A percentile compares a stretch with the other conserved stretches of the same genome.
These are phyloP conservation scores for Hortiboletus campestris DNA, from an alignment of 768 basidiomycete species.

Conservation along the genomic window DNA sequence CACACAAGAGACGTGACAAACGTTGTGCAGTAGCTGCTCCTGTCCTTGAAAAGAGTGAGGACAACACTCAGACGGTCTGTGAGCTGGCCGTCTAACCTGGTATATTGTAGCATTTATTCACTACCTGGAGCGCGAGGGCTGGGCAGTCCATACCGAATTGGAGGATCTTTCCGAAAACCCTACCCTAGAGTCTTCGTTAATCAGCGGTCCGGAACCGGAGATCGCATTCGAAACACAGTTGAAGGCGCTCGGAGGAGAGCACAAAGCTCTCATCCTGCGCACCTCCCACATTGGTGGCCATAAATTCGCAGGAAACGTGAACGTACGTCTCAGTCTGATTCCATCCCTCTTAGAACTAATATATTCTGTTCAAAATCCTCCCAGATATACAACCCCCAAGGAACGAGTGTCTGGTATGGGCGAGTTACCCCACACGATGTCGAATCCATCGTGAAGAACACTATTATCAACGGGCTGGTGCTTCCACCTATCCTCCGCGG, in stretches of 20 bases:
- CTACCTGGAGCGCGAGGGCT: slow-evolving; percentile 63
- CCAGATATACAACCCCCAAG: slow-evolving; percentile 85
- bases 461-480: slow-evolving; percentile 80
- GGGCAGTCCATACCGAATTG: slow-evolving; percentile 73
- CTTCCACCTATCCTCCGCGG: slow-evolving; percentile 84
- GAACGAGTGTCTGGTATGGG: slow-evolving; percentile 90
- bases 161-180: slow-evolving; percentile 48
- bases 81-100: slow-evolving; percentile 3
- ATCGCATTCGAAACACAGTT: slow-evolving; percentile 47
- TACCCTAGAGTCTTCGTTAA: slow-evolving; percentile 24
- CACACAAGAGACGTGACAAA: slow-evolving; percentile 91
- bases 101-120: slow-evolving; percentile 52
- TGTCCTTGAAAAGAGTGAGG: slow-evolving; percentile 70
- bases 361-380: background rate
- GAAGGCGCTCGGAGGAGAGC: slow-evolving; percentile 48
- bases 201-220: slow-evolving; percentile 42
- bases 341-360: background rate
- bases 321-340: slow-evolving; percentile 52
- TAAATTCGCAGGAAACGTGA: slow-evolving; percentile 87
- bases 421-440: slow-evolving; percentile 90
- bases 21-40: slow-evolving; percentile 87
- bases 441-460: slow-evolving; percentile 80
- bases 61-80: slow-evolving; percentile 12
- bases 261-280: slow-evolving; percentile 78
- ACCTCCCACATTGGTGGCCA: slow-evolving; percentile 94